Conservation (phyloP, 1,284 basidiomycete species). For the Cryptococcus amylolentus region DNA sequence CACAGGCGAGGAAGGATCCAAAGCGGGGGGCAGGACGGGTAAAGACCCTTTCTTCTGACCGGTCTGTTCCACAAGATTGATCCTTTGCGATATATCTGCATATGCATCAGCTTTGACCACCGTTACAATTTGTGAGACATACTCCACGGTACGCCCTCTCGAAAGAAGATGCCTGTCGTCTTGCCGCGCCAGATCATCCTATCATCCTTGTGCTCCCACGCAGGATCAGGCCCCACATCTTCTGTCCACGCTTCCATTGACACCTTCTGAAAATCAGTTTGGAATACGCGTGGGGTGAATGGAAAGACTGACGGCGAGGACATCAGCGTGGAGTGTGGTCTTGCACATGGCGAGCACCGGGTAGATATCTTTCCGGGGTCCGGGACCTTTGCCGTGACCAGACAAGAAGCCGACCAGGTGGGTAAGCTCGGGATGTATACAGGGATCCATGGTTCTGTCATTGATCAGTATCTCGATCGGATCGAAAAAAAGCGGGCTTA, state of each 20-base stretch:
- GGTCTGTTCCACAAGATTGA: conserved; percentile 47
- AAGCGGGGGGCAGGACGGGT: conserved; percentile 39
- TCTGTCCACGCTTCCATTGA: conserved; percentile 48
- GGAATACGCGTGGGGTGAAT: background rate
- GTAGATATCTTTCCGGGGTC: conserved; percentile 52
- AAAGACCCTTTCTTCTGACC: conserved; percentile 48
- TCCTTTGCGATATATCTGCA: conserved; percentile 53
- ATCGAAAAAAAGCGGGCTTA: conserved; percentile 19
- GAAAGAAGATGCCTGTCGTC: conserved; percentile 62
- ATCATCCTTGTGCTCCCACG: conserved; percentile 61
- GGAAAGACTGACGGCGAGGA: conserved; percentile 56
- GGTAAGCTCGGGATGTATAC: conserved; percentile 56
- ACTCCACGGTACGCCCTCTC: conserved; percentile 53
- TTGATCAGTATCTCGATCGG: conserved; percentile 9
- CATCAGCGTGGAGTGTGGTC: conserved; percentile 59
- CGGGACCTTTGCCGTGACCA: conserved; percentile 54
- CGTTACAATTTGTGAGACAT: conserved; percentile 6
- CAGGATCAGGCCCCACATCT: conserved; percentile 53
- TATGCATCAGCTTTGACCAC: background rate
- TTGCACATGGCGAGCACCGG: conserved; percentile 60
- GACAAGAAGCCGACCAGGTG: conserved; percentile 59
- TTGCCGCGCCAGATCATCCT: conserved; percentile 63
- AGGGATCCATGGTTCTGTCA: conserved; percentile 58
- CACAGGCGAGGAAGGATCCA: conserved; percentile 40
- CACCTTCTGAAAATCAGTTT: conserved; percentile 33